Evolutionary conservation across 139 green algal species (phyloP).

Genomic region (Chlorella sorokiniana): DNA sequence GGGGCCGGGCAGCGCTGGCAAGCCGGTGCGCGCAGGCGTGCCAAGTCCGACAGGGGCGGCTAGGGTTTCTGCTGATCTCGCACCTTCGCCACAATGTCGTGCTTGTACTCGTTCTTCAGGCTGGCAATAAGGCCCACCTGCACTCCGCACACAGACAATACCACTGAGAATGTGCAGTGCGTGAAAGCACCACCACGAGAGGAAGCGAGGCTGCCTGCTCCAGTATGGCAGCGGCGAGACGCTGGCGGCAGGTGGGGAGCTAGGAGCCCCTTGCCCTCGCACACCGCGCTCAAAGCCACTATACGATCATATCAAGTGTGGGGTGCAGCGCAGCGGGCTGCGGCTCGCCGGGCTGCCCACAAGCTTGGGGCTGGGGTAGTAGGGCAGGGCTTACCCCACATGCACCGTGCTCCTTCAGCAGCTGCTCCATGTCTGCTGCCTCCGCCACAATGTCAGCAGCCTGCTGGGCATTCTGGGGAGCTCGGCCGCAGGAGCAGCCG

Average conservation of each 20-base stretch:
- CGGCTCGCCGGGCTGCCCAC: too few relatives aligned
- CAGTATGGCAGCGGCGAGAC: too few relatives aligned
- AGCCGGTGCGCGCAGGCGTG: too few relatives aligned
- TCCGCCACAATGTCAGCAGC: background rate
- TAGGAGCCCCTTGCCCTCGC: too few relatives aligned
- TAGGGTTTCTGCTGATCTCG: background rate
- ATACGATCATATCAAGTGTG: too few relatives aligned
- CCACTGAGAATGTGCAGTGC: background rate
- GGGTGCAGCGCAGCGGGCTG: too few relatives aligned
- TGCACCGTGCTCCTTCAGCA: background rate
- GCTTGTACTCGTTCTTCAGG: constrained; percentile 84
- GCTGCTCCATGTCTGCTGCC: background rate
- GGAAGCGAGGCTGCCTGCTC: too few relatives aligned
- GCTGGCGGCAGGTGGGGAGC: too few relatives aligned
- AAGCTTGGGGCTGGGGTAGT: background rate
- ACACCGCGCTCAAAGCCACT: too few relatives aligned
- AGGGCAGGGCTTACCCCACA: background rate
- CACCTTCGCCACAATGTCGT: constrained; percentile 92
- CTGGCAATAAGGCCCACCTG: constrained; percentile 97
- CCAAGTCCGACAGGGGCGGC: too few relatives aligned
- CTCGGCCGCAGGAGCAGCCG: too few relatives aligned
- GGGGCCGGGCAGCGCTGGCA: background rate
- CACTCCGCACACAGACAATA: background rate
- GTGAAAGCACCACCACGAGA: too few relatives aligned
- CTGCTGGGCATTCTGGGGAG: background rate